Evolutionary conservation across 345 rosid species (phyloP).

Genomic region (Brassica carinata): DNA sequence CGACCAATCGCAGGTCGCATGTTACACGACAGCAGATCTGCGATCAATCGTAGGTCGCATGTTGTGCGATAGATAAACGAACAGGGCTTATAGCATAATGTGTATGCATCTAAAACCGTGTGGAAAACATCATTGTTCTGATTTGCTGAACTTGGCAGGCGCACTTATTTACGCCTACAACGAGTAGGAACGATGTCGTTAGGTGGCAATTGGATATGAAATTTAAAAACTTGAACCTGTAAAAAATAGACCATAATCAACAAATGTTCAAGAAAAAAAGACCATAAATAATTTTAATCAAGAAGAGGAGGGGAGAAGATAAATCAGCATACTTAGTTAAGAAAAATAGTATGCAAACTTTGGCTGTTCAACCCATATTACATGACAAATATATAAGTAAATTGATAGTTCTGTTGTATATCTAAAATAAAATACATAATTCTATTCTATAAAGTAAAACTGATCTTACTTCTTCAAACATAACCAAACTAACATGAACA

Average conservation of each 20-base stretch:
- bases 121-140: neutral
- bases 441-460: neutral
- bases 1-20: no score
- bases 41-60: no score
- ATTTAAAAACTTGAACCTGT: neutral
- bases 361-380: neutral
- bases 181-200: neutral
- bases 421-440: neutral
- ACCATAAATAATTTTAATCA: neutral
- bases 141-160: neutral
- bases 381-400: neutral
- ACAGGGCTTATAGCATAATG: neutral
- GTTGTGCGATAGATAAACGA: no score
- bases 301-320: neutral
- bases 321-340: neutral
- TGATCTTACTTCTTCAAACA: constrained; percentile 20
- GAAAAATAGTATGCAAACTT: neutral
- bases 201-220: neutral
- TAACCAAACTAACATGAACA: constrained; percentile 12
- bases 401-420: neutral
- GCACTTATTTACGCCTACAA: neutral
- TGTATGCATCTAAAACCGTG: neutral
- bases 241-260: neutral
- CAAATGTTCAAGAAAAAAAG: neutral
- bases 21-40: no score